Evolutionary conservation across 225 moss, liverwort and hornwort genomes (phyloP).

Genomic region (Bryoerythrophyllum caledonicum): DNA sequence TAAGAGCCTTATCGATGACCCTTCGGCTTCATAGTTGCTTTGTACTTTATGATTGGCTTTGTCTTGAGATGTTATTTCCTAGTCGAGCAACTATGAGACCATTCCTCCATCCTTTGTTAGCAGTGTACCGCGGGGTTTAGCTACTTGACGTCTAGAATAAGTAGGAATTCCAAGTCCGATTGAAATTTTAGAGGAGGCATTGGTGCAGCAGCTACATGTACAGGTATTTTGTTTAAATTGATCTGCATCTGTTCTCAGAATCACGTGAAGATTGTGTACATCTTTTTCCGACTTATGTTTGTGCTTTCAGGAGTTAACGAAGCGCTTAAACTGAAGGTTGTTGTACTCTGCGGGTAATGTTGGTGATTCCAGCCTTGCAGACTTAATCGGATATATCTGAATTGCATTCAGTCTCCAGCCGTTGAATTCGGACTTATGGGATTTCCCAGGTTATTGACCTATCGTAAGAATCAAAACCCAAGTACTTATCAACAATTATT

Average conservation of each 20-base stretch:
- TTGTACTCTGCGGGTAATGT: neutral
- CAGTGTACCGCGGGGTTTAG: neutral
- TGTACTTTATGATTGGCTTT: neutral
- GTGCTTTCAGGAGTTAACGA: neutral
- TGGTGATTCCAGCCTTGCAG: neutral
- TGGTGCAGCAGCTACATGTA: constrained; percentile 28
- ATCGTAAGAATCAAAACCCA: neutral
- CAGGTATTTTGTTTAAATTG: constrained; percentile 8
- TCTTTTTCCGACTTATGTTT: neutral
- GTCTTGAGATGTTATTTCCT: neutral
- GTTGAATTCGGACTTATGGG: neutral
- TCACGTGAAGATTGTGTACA: neutral
- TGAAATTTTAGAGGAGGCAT: constrained; percentile 3
- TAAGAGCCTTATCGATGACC: constrained; percentile 79
- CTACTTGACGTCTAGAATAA: constrained; percentile 4
- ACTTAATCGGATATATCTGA: neutral
- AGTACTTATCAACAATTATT: neutral
- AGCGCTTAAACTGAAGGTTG: neutral
- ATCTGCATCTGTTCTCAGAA: neutral
- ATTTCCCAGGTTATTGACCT: neutral
- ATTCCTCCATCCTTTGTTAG: constrained; percentile 22
- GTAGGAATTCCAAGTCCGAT: constrained; percentile 16
- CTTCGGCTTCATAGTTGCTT: constrained; percentile 35
- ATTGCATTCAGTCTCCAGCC: neutral
- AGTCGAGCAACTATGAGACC: neutral